phyloP scores from a whole-genome alignment of 768 basidiomycete genomes.

The Russula sp. region DNA sequence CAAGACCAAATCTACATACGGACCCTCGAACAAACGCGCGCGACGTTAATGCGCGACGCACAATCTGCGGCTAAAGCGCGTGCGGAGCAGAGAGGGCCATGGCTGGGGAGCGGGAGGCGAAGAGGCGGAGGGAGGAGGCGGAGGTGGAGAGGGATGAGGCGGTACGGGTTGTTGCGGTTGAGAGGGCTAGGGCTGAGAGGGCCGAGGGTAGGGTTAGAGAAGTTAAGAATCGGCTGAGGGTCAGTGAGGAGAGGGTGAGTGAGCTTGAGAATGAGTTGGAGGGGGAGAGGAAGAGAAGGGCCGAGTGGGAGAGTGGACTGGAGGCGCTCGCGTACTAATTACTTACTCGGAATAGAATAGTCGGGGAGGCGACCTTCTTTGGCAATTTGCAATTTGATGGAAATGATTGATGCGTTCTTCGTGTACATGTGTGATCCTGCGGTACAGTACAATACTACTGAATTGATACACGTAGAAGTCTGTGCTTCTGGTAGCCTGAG shows the following conservation, averaged over 20 bases:
- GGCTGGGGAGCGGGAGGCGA: neutral
- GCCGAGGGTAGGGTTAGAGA: slow-evolving; percentile 1
- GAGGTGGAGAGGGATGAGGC: neutral
- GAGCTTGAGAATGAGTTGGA: slow-evolving; percentile 9
- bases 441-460: too few relatives aligned
- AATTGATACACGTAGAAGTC: too few relatives aligned
- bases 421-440: too few relatives aligned
- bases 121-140: neutral
- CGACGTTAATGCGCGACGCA: slow-evolving; percentile 4
- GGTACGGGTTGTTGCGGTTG: neutral
- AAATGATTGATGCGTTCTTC: too few relatives aligned
- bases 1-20: slow-evolving; percentile 22
- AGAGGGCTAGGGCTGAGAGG: slow-evolving; percentile 15
- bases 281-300: slow-evolving; percentile 6
- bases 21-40: slow-evolving; percentile 13
- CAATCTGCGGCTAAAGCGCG: slow-evolving; percentile 1
- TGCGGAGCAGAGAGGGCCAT: neutral
- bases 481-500: too few relatives aligned
- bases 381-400: too few relatives aligned
- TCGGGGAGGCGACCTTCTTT: too few relatives aligned
- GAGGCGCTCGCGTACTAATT: slow-evolving; percentile 4
- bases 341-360: too few relatives aligned
- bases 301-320: slow-evolving; percentile 19
- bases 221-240: slow-evolving; percentile 1
- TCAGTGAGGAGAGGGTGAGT: neutral